These are phyloP conservation scores for Solanum bulbocastanum DNA, from an alignment of 257 asterid genomes.

Conservation along the genomic window DNA sequence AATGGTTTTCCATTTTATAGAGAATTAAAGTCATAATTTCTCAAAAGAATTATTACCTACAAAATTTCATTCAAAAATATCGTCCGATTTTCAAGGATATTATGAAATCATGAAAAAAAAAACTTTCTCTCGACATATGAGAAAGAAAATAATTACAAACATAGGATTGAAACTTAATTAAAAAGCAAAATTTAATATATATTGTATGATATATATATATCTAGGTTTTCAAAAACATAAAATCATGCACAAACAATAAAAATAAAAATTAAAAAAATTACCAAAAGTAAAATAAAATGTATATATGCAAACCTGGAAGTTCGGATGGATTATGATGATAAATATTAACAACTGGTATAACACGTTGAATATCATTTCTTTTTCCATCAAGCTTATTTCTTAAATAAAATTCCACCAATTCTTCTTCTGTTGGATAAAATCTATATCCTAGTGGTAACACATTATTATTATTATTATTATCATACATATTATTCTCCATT, in stretches of 20 bases:
- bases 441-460: slow-evolving; percentile 35
- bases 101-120: background rate
- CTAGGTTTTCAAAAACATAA: background rate
- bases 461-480: background rate
- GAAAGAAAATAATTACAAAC: background rate
- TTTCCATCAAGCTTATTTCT: slow-evolving; percentile 31
- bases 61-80: background rate
- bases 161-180: background rate
- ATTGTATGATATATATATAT: background rate
- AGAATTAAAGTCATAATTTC: background rate
- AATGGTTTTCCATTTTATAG: background rate
- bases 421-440: slow-evolving; percentile 58
- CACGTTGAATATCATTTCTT: slow-evolving; percentile 15
- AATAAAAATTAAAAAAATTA: background rate
- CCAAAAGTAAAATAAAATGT: background rate
- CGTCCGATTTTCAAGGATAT: background rate
- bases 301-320: slow-evolving; percentile 34
- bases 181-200: background rate
- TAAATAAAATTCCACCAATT: slow-evolving; percentile 41
- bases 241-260: background rate
- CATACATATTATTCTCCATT: slow-evolving; percentile 10
- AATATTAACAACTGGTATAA: slow-evolving; percentile 43
- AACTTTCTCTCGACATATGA: background rate
- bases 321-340: slow-evolving; percentile 50
- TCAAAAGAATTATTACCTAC: background rate